phyloP scores from a whole-genome alignment of 495 filamentous ascomycete species.

The Penicillium riverlandense region DNA sequence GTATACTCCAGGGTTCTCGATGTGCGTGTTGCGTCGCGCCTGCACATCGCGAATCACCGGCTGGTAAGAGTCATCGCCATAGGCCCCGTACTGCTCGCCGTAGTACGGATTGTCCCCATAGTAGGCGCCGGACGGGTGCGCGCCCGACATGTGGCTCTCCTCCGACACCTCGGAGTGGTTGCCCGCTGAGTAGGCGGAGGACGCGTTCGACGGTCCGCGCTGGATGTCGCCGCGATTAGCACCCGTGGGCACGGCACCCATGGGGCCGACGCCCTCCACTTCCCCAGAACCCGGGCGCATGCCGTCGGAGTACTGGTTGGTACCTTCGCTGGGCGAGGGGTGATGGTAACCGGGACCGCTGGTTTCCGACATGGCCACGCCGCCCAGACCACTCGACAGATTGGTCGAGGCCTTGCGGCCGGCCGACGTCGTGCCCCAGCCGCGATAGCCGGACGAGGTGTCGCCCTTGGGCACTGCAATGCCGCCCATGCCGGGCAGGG shows the following conservation, averaged over 20 bases:
- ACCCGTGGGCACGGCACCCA: conserved; percentile 62
- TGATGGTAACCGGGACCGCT: conserved; percentile 51
- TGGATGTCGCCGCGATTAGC: conserved; percentile 65
- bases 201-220: conserved; percentile 91
- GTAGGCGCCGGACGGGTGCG: conserved; percentile 37
- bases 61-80: conserved; percentile 51
- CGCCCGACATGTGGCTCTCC: conserved; percentile 53
- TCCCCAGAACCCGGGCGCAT: conserved; percentile 54
- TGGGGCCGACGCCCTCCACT: conserved; percentile 65
- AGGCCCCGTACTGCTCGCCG: conserved; percentile 48
- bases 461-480: conserved; percentile 58
- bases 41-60: conserved; percentile 93
- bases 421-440: conserved; percentile 88
- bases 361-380: conserved; percentile 68
- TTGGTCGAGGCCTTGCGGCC: conserved; percentile 81
- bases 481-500: conserved; percentile 54
- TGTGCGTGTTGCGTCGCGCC: conserved; percentile 85
- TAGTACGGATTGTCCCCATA: conserved; percentile 51
- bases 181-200: conserved; percentile 84
- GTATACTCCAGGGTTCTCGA: conserved; percentile 80
- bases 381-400: conserved; percentile 68
- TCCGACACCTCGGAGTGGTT: conserved; percentile 79
- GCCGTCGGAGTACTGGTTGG: conserved; percentile 60
- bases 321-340: conserved; percentile 62
- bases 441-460: conserved; percentile 71